phyloP scores from a whole-genome alignment of 352 stramenopile genomes.

The Pythium rishiriense region DNA sequence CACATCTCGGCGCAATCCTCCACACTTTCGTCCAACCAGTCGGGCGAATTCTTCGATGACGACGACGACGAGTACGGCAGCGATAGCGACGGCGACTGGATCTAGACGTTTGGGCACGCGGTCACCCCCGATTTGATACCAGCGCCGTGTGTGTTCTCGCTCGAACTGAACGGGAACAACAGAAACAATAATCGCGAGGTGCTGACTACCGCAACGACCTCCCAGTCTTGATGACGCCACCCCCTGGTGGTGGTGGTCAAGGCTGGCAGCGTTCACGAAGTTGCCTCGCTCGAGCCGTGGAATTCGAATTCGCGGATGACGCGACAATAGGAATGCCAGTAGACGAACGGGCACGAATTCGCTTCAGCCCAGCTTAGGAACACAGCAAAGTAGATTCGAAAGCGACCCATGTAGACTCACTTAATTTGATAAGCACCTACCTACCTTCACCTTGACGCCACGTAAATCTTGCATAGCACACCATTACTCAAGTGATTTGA shows the following conservation, averaged over 20 bases:
- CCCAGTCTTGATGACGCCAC: neutral
- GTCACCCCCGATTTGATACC: neutral
- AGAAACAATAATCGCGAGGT: too few relatives aligned
- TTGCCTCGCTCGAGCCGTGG: too few relatives aligned
- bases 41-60: conserved; percentile 40
- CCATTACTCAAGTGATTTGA: too few relatives aligned
- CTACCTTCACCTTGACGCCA: neutral
- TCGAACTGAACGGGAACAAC: neutral
- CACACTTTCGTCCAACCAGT: conserved; percentile 42
- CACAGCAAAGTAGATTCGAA: conserved; percentile 14
- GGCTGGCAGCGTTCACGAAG: too few relatives aligned
- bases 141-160: neutral
- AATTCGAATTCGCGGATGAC: neutral
- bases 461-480: too few relatives aligned
- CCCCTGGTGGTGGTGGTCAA: too few relatives aligned
- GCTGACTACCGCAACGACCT: neutral
- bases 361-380: conserved; percentile 2
- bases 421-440: conserved; percentile 15
- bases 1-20: conserved; percentile 21
- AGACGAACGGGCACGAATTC: conserved; percentile 8
- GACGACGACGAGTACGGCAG: conserved; percentile 39
- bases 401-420: conserved; percentile 11
- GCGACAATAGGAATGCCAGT: neutral
- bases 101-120: conserved; percentile 34
- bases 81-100: conserved; percentile 79